These are phyloP conservation scores for Rhynchosporium secalis DNA, from an alignment of 2,329 filamentous ascomycete genomes.

Conservation along the genomic window DNA sequence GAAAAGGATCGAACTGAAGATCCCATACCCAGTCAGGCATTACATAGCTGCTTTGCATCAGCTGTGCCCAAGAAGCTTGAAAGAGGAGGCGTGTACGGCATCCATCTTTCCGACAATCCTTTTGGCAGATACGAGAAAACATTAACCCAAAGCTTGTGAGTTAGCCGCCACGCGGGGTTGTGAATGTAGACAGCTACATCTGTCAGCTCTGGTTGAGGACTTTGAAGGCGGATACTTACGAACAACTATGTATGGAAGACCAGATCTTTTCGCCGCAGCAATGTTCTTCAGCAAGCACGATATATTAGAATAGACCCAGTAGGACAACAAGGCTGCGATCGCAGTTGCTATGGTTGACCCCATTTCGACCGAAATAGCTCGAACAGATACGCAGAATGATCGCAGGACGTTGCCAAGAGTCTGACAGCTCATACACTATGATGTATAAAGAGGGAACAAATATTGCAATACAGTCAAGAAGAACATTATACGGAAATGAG, in stretches of 20 bases:
- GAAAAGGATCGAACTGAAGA: constrained; percentile 58
- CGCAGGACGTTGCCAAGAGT: background rate
- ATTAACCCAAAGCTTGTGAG: constrained; percentile 54
- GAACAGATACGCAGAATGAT: background rate
- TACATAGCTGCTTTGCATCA: constrained; percentile 48
- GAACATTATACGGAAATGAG: constrained; percentile 3
- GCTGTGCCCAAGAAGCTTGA: background rate
- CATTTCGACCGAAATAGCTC: constrained; percentile 23
- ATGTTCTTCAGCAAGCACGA: constrained; percentile 48
- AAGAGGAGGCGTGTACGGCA: constrained; percentile 48
- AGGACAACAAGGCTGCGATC: constrained; percentile 27
- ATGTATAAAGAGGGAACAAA: background rate
- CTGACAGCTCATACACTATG: background rate
- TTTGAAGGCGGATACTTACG: constrained; percentile 46
- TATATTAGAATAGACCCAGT: constrained; percentile 30
- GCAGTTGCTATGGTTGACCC: constrained; percentile 28
- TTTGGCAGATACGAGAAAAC: constrained; percentile 56
- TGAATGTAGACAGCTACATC: constrained; percentile 50
- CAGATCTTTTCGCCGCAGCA: constrained; percentile 50
- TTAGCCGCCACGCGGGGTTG: constrained; percentile 56
- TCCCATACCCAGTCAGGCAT: constrained; percentile 61
- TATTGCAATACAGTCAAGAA: background rate
- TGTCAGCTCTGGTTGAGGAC: constrained; percentile 3
- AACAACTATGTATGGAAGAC: constrained; percentile 53
- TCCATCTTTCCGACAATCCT: constrained; percentile 56